These are phyloP conservation scores for Hymenotorrendiella dingleyae DNA, from an alignment of 2,329 filamentous ascomycete species.

Conservation along the genomic window DNA sequence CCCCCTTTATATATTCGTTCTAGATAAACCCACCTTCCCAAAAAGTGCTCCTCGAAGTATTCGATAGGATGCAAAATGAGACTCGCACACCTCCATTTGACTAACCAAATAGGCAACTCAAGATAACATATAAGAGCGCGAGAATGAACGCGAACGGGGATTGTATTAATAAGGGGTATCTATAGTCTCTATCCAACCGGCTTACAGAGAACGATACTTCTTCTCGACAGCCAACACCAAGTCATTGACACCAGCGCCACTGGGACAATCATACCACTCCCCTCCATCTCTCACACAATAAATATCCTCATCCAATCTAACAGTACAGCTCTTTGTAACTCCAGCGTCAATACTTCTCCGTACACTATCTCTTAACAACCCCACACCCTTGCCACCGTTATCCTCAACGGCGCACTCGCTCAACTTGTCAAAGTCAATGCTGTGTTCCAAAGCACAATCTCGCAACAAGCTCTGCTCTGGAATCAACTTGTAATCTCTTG, in stretches of 20 bases:
- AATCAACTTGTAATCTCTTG: conserved; percentile 68
- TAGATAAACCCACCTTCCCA: no score
- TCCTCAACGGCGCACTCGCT: conserved; percentile 78
- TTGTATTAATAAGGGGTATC: no score
- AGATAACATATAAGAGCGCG: no score
- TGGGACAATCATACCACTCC: conserved; percentile 73
- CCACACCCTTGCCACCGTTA: conserved; percentile 64
- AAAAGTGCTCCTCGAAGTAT: no score
- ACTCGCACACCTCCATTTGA: no score
- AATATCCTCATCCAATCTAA: conserved; percentile 69
- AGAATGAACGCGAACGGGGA: no score
- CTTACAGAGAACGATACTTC: conserved; percentile 43
- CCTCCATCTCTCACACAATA: conserved; percentile 80
- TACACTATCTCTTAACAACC: conserved; percentile 63
- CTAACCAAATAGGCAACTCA: no score
- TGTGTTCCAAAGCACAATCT: conserved; percentile 86
- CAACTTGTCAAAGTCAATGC: conserved; percentile 72
- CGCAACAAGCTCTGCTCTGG: conserved; percentile 73
- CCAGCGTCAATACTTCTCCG: conserved; percentile 55
- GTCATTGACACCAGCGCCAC: conserved; percentile 61
- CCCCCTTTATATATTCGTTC: no score
- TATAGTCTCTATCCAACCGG: no score
- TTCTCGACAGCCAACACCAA: conserved; percentile 73
- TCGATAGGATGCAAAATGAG: no score
- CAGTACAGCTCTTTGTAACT: conserved; percentile 69